Evolutionary conservation across 2,329 filamentous ascomycete species (phyloP).

Genomic region (Bipolaris oryzae): DNA sequence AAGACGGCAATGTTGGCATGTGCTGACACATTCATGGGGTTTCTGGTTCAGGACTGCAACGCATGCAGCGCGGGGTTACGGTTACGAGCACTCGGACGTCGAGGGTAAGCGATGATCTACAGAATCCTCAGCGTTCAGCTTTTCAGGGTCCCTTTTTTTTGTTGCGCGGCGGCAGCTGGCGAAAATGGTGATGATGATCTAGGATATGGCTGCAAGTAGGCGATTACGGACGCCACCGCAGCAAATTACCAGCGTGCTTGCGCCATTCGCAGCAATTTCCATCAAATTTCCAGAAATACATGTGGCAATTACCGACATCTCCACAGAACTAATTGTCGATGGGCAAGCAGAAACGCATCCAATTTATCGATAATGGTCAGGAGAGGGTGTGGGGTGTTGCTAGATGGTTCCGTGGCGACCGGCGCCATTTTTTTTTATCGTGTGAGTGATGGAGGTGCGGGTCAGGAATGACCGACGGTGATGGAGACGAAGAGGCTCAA

Average conservation of each 20-base stretch:
- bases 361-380: slow-evolving; percentile 19
- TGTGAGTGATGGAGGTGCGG: slow-evolving; percentile 2
- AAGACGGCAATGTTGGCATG: neutral
- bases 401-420: slow-evolving; percentile 16
- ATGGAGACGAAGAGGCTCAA: slow-evolving; percentile 14
- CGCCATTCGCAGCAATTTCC: slow-evolving; percentile 11
- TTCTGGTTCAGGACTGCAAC: neutral
- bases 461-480: slow-evolving; percentile 2
- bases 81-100: neutral
- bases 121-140: slow-evolving; percentile 18
- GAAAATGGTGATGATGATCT: slow-evolving; percentile 28
- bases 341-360: slow-evolving; percentile 4
- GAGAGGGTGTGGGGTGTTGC: slow-evolving; percentile 25
- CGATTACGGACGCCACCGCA: slow-evolving; percentile 24
- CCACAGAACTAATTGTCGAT: slow-evolving; percentile 25
- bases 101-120: slow-evolving; percentile 24
- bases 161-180: slow-evolving; percentile 6
- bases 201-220: slow-evolving; percentile 18
- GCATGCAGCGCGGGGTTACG: slow-evolving; percentile 8
- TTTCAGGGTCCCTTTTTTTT: slow-evolving; percentile 22
- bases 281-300: slow-evolving; percentile 25
- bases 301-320: slow-evolving; percentile 11
- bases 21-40: neutral
- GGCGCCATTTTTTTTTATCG: neutral
- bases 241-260: slow-evolving; percentile 3